Evolutionary conservation across 768 basidiomycete genomes (phyloP).

Genomic region (Rubroboletus pulcherrimus): DNA sequence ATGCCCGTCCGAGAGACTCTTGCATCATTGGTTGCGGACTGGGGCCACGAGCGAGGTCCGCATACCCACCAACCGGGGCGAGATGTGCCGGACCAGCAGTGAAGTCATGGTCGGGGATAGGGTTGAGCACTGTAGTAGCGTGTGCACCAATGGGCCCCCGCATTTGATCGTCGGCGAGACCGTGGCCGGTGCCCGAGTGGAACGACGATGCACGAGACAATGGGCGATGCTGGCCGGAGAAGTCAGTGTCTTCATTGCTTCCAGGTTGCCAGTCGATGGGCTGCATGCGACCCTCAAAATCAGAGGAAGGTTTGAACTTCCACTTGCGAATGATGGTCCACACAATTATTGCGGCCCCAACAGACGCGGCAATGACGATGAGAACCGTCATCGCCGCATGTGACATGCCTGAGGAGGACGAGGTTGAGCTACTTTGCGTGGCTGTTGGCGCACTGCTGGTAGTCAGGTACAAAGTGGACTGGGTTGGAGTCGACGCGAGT

Average conservation of each 20-base stretch:
- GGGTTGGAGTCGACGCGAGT: conserved; percentile 39
- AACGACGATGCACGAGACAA: conserved; percentile 66
- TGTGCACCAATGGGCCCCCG: conserved; percentile 34
- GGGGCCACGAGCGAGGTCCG: conserved; percentile 73
- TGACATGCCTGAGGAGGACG: conserved; percentile 37
- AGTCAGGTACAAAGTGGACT: conserved; percentile 46
- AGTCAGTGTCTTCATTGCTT: conserved; percentile 40
- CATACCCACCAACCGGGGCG: conserved; percentile 75
- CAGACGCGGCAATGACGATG: conserved; percentile 62
- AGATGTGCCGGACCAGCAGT: conserved; percentile 56
- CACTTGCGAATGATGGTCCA: conserved; percentile 94
- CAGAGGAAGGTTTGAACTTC: conserved; percentile 78
- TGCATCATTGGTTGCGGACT: conserved; percentile 60
- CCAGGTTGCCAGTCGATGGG: conserved; percentile 88
- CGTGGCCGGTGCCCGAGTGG: conserved; percentile 47
- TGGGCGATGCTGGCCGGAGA: conserved; percentile 46
- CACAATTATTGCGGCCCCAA: conserved; percentile 66
- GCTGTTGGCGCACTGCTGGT: conserved; percentile 16
- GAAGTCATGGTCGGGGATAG: conserved; percentile 73
- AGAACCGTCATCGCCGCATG: conserved; percentile 53
- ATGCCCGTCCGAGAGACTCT: conserved; percentile 34
- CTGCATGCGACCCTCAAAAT: conserved; percentile 80
- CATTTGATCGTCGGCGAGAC: conserved; percentile 31
- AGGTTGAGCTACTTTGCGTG: conserved; percentile 19
- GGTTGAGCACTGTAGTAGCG: conserved; percentile 32